phyloP scores from a whole-genome alignment of 106 monocot species.

The Allium sativum region DNA sequence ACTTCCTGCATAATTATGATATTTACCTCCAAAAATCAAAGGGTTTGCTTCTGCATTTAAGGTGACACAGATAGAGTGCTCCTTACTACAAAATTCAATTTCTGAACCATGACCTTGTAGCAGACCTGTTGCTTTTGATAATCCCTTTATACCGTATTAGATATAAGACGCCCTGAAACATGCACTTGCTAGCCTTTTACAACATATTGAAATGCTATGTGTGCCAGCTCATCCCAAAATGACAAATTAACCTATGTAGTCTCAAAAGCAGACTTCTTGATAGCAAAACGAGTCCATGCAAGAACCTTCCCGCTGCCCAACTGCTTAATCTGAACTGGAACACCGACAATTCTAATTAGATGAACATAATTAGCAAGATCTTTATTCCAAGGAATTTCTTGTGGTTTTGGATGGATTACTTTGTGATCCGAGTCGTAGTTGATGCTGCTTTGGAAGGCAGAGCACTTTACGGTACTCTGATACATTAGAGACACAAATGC shows the following conservation, averaged over 20 bases:
- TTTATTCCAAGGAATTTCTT: slow-evolving; percentile 56
- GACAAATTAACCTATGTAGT: slow-evolving; percentile 70
- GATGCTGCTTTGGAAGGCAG: slow-evolving; percentile 1
- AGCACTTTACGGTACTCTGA: neutral
- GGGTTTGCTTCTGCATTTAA: slow-evolving; percentile 39
- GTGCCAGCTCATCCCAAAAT: slow-evolving; percentile 88
- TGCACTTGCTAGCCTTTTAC: slow-evolving; percentile 67
- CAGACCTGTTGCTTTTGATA: slow-evolving; percentile 42
- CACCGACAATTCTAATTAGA: slow-evolving; percentile 56
- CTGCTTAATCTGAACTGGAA: slow-evolving; percentile 59
- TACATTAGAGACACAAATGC: neutral
- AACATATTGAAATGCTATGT: slow-evolving; percentile 69
- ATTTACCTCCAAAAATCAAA: slow-evolving; percentile 22
- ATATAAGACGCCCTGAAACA: slow-evolving; percentile 75
- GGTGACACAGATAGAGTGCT: slow-evolving; percentile 34
- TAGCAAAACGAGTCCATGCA: slow-evolving; percentile 65
- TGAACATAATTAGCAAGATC: slow-evolving; percentile 60
- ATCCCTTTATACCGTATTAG: slow-evolving; percentile 53
- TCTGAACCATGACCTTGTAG: slow-evolving; percentile 87
- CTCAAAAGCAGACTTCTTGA: slow-evolving; percentile 56
- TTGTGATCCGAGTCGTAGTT: slow-evolving; percentile 15
- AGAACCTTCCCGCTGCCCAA: slow-evolving; percentile 61
- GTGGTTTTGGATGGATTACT: slow-evolving; percentile 24
- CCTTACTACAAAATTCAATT: slow-evolving; percentile 72
- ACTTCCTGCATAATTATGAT: slow-evolving; percentile 21